Conservation (phyloP, 2,329 filamentous ascomycete genomes). For the Lasiodiplodia gonubiensis region DNA sequence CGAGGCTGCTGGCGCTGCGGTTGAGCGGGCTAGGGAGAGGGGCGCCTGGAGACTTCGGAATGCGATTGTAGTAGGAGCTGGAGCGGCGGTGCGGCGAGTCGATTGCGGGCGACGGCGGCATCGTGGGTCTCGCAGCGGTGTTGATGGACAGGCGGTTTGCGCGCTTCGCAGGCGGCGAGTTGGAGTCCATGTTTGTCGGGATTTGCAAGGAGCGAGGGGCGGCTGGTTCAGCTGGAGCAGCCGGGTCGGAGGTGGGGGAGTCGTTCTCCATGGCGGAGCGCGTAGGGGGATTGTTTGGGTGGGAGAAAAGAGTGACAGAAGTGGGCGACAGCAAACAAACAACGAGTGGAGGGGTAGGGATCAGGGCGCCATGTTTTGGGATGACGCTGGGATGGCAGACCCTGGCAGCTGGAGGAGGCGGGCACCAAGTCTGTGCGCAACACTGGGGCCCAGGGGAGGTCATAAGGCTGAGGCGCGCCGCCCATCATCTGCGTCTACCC, state of each 20-base stretch:
- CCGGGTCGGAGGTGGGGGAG: slow-evolving; percentile 4
- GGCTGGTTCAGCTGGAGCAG: slow-evolving; percentile 8
- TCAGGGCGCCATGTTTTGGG: slow-evolving; percentile 21
- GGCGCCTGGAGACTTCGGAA: slow-evolving; percentile 36
- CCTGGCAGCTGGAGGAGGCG: slow-evolving; percentile 10
- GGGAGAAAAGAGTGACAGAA: slow-evolving; percentile 21
- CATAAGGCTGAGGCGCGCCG: slow-evolving; percentile 22
- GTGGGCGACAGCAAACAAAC: slow-evolving; percentile 10
- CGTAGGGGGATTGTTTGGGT: slow-evolving; percentile 7
- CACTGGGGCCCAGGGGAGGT: slow-evolving; percentile 13
- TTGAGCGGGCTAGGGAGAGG: slow-evolving; percentile 41
- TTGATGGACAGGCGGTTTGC: slow-evolving; percentile 47
- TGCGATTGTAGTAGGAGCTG: slow-evolving; percentile 32
- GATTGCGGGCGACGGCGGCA: slow-evolving; percentile 40
- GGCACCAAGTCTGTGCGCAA: slow-evolving; percentile 10
- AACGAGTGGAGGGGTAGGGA: slow-evolving; percentile 21
- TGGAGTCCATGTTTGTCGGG: slow-evolving; percentile 45
- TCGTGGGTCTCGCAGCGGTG: slow-evolving; percentile 37
- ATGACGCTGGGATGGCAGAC: slow-evolving; percentile 20
- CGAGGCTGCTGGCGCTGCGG: slow-evolving; percentile 52
- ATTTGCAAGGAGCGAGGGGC: slow-evolving; percentile 27
- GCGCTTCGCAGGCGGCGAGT: slow-evolving; percentile 40
- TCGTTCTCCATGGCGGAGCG: slow-evolving; percentile 25
- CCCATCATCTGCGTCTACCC: slow-evolving; percentile 17
- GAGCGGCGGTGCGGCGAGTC: slow-evolving; percentile 36